Conservation (phyloP, 176 grass and related monocot species). For the Triticum dicoccoides region DNA sequence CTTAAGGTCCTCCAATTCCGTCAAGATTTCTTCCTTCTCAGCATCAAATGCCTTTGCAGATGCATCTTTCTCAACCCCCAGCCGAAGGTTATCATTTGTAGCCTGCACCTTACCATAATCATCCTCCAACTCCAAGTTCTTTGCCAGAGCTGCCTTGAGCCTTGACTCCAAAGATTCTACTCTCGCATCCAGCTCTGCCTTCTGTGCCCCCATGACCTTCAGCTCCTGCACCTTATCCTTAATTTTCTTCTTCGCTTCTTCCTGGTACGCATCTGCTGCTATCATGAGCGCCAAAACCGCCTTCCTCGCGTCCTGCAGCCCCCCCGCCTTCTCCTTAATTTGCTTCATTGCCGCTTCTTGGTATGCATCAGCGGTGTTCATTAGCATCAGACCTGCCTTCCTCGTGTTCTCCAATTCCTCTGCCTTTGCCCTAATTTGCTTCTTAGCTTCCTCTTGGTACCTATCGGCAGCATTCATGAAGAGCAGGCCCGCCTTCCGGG, state of each 20-base stretch:
- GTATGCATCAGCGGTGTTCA: not conserved
- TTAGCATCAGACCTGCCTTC: not conserved
- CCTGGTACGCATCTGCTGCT: not conserved
- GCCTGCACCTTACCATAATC: not conserved
- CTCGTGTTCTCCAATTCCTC: not conserved
- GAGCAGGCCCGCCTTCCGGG: not conserved
- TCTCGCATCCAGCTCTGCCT: not conserved
- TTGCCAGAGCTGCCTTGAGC: not conserved
- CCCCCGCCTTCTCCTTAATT: not conserved
- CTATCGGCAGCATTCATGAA: not conserved
- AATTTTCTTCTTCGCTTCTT: not conserved
- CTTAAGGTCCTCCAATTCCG: not conserved
- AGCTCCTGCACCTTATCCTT: not conserved
- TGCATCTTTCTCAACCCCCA: not conserved
- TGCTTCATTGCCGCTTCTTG: conserved; percentile 12
- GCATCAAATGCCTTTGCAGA: not conserved
- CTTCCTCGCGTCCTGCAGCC: not conserved
- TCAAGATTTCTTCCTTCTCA: not conserved
- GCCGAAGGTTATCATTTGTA: not conserved
- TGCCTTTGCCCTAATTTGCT: not conserved
- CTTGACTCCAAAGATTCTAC: not conserved
- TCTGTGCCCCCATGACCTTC: not conserved
- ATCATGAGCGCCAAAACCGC: not conserved
- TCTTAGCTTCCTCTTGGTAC: not conserved
- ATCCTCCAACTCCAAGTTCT: conserved; percentile 4